Evolutionary conservation across 2,329 filamentous ascomycete genomes (phyloP), one percentile per base, ranked within the genome.

Genomic region (Cylindrodendrum hubeiense): DNA sequence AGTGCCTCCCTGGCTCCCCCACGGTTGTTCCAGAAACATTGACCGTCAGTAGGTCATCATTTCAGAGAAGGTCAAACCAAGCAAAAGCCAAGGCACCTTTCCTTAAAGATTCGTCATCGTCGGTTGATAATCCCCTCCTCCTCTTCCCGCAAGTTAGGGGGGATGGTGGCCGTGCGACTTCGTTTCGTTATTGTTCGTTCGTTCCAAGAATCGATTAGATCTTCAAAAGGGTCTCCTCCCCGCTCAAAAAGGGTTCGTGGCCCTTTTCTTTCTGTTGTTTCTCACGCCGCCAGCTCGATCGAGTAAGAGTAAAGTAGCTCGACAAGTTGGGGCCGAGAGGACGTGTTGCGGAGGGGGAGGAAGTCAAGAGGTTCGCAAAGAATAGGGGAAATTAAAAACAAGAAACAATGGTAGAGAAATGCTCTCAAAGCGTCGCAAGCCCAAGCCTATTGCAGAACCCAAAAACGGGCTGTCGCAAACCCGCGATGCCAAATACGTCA

Each of bases 181-280:
- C 49, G 43, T 50, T 53, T 34, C 47, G 47, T 55, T 53, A 39
- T 33, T 33, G 43, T 55, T 54, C 43, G 52, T 64, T 58, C 55
- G 55, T 64, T 64, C 60, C 55, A 64, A 43, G 52, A 62, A 63
- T 59, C 49, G 55, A 64, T 56, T 62, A 64, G 55, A 51, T 64
- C 61, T 59, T 58, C 55, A 58, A 63, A 53, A 54, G 56, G 44
- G 43, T 59, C 55, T 59, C 61, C 43, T 47, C 22, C 46, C 54
- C 28, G 19, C 12, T 50, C 10, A 28, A 33, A 50, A 33, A 33
- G n/a, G 47, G 47, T 15, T 33, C n/a, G 28, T 15, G 26, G 26
- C 47, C 28, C 28, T 21, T 19, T 49, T 41, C 10, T 43, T 28
- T 46, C 43, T 34, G 41, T 52, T 24, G 41, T 21, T 59, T 49